Evolutionary conservation across 768 basidiomycete genomes (phyloP), one percentile per base, ranked within the genome.

Genomic region (Tricholomella constricta): DNA sequence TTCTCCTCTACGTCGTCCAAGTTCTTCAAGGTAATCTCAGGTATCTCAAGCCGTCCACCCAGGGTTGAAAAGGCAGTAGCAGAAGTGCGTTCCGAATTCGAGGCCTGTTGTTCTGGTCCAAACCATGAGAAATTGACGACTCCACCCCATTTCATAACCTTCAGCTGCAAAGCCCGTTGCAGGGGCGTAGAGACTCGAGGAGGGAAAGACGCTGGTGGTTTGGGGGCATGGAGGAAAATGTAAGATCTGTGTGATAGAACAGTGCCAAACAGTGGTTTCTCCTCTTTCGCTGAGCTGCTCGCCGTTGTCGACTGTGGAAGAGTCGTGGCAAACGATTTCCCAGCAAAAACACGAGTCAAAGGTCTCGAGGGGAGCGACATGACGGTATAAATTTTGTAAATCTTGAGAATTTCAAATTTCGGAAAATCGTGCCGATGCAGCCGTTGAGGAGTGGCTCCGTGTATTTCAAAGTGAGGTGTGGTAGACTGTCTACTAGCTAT

Each of bases 51-150:
- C 26, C 74, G 73, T 19, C 80, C 79, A 11, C 76, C 71, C 3
- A 65, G 41, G 7, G 56, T 51, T 11, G 83, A 82, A 60, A 86
- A 88, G 3, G 81, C 81, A 0, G 80, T 82, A 19, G 79, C 76
- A 34, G 66, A 63, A 41, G 74, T 74, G 6, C 62, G 37, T 14
- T 46, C 48, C 10, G 14, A 22, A 34, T 15, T 40, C 25, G 49
- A 11, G 3, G 45, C 15, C 7, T 34, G 34, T 44, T 42, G 37
- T 4, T 23, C 20, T 14, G 49, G 45, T 15, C 65, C 68, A 20
- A 74, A 69, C 81, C 81, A 87, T 15, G 80, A 74, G 61, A 85
- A 83, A 65, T 88, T 89, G 56, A 85, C 81, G 2, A 78, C 54
- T 5, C 78, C 84, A 6, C 82, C 81, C 75, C 75, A 81, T 60